phyloP scores from a whole-genome alignment of 441 rosid species.

The Populus hybrid region DNA sequence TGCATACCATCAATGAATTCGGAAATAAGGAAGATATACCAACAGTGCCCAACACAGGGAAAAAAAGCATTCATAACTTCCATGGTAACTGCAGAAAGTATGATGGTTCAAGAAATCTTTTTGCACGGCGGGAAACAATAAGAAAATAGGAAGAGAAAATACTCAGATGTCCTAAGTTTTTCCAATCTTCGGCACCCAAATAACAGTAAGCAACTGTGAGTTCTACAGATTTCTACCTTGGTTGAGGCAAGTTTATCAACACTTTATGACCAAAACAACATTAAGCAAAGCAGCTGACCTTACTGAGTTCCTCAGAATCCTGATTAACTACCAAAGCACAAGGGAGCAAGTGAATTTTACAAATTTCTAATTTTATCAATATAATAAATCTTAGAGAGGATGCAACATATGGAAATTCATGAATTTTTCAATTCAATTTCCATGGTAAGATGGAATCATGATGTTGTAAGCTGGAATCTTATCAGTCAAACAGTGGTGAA shows the following conservation, averaged over 20 bases:
- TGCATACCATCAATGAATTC: background rate
- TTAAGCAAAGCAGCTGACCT: background rate
- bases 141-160: background rate
- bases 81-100: background rate
- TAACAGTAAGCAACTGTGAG: background rate
- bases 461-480: background rate
- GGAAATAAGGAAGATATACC: background rate
- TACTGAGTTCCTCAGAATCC: background rate
- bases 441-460: background rate
- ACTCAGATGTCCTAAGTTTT: background rate
- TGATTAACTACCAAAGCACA: background rate
- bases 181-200: background rate
- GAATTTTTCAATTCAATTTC: background rate
- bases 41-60: background rate
- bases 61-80: background rate
- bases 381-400: background rate
- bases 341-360: background rate
- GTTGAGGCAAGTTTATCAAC: background rate
- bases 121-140: too few relatives aligned
- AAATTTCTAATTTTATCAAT: too few relatives aligned
- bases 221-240: background rate
- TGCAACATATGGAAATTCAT: background rate
- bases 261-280: background rate
- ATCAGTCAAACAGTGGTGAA: background rate
- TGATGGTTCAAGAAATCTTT: background rate